Percentiles rank a stretch among this genome's conserved stretches.
Evolutionary conservation across 2,329 filamentous ascomycete species (phyloP).

Genomic region (Ophiostoma perfectum): DNA sequence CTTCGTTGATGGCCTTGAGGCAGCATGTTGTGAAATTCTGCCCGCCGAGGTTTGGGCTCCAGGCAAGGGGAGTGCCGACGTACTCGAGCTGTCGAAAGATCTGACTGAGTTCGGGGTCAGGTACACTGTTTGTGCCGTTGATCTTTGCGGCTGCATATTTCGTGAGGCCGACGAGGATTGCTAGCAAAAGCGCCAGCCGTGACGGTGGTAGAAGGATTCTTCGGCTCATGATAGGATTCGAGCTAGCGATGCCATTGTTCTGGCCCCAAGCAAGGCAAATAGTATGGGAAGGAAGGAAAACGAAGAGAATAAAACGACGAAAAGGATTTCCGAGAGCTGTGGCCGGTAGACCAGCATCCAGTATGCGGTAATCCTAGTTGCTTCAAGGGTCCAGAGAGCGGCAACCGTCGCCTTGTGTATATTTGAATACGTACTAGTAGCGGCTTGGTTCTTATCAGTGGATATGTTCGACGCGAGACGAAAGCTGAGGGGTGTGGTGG

Average conservation of each 20-base stretch:
- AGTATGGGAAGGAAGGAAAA: background rate
- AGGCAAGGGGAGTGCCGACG: slow-evolving; percentile 10
- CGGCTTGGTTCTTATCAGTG: background rate
- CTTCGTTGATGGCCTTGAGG: slow-evolving; percentile 27
- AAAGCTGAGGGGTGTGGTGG: background rate
- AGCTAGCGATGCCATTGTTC: background rate
- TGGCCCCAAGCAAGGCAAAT: background rate
- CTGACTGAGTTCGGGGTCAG: slow-evolving; percentile 15
- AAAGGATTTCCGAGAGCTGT: background rate
- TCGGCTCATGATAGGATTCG: background rate
- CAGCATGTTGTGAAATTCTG: slow-evolving; percentile 31
- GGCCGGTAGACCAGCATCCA: too few species aligned
- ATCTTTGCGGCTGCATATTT: background rate
- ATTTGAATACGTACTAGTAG: too few species aligned
- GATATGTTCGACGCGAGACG: background rate
- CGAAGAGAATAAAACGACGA: background rate
- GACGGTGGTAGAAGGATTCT: background rate
- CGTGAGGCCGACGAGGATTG: background rate
- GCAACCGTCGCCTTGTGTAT: background rate
- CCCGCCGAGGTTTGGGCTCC: slow-evolving; percentile 22
- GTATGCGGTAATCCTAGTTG: too few species aligned
- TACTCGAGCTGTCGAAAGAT: slow-evolving; percentile 25
- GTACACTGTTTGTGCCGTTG: background rate
- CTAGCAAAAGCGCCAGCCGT: background rate
- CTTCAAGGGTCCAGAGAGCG: background rate